Base-by-base conservation (phyloP, 768 basidiomycete genomes). In the Coprinopsis cinerea region DNA sequence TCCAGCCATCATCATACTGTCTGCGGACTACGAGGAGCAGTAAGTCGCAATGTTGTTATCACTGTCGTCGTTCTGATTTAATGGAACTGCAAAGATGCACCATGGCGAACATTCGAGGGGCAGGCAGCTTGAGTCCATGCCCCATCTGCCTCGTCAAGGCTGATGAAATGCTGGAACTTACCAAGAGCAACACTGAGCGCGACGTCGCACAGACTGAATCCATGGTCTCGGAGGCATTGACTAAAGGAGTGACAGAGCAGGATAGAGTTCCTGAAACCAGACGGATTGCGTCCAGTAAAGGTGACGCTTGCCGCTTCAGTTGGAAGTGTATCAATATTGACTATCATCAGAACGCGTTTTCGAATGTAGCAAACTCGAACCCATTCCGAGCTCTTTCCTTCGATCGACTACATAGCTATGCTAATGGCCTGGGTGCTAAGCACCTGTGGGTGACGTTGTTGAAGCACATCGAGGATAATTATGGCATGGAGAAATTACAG, bases 21-120 rank as follows among this genome's bases (percentile, higher is more conserved):
- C 65, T 4, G 63, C 66, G 3, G 72, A 76, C 46, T 76, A 72
- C 44, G 66, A 76, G 49, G 73, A 77, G 61, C 67, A 69, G 75
- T 76, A 62, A 20, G 68, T 43, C 20, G 25, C 14, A n/a, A n/a
- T 36, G 26, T n/a, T 9, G 9, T 34, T 34, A 34, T 34, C 9
- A 34, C n/a, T 9, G n/a, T 9, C n/a, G 9, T 34, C 9, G 9
- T 34, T 9, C n/a, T 34, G n/a, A 34, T 34, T 9, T 34, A n/a
- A 9, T 34, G n/a, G n/a, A 34, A 34, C n/a, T 34, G 15, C 30
- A 32, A 32, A 70, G 66, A 39, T 63, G 59, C 46, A 57, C 69
- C 27, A 72, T 73, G 67, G 57, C 65, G 2, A 53, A 68, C 0
- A 70, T 68, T 15, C 46, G 57, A 25, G 71, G 70, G 0, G 7